A percentile compares a stretch with the other conserved stretches of the same genome.
phyloP scores from a whole-genome alignment of 2,329 filamentous ascomycete species.

The Clarireedia sp. region DNA sequence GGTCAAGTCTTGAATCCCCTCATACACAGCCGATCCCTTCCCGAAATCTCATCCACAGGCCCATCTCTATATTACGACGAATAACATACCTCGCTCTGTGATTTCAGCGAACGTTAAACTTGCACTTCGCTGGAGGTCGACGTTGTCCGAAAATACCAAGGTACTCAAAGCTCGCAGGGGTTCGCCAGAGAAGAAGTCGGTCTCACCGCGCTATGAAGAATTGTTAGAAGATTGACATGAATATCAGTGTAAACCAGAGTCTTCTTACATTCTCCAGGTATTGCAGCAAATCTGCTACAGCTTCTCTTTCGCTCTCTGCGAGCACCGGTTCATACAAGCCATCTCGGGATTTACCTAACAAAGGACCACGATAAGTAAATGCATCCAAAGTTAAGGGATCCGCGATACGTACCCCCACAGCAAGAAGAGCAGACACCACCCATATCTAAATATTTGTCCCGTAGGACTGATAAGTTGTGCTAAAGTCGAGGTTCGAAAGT shows the following conservation, averaged over 20 bases:
- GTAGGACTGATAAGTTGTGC: conserved; percentile 20
- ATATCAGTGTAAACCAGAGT: not conserved
- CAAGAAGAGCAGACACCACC: conserved; percentile 54
- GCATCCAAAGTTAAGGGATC: conserved; percentile 11
- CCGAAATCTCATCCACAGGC: not conserved
- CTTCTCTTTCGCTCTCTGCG: conserved; percentile 92
- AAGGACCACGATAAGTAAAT: conserved; percentile 28
- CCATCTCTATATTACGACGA: not conserved
- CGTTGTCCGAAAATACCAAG: conserved; percentile 96
- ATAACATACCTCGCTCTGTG: conserved; percentile 78
- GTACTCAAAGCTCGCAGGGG: conserved; percentile 90
- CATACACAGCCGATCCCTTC: not conserved
- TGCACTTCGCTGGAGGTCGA: conserved; percentile 93
- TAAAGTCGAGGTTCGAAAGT: conserved; percentile 20
- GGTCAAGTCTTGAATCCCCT: not conserved
- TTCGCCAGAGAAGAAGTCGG: conserved; percentile 96
- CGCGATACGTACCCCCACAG: conserved; percentile 43
- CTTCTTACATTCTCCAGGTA: conserved; percentile 83
- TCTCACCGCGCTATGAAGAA: conserved; percentile 66
- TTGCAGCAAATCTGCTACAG: conserved; percentile 87
- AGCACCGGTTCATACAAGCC: conserved; percentile 79
- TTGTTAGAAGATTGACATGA: conserved; percentile 15
- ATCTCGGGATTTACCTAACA: conserved; percentile 65
- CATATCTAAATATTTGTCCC: conserved; percentile 39
- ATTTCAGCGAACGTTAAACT: conserved; percentile 99